Conservation (phyloP, 768 basidiomycete genomes). For the Tylopilus rubrobrunneus region DNA sequence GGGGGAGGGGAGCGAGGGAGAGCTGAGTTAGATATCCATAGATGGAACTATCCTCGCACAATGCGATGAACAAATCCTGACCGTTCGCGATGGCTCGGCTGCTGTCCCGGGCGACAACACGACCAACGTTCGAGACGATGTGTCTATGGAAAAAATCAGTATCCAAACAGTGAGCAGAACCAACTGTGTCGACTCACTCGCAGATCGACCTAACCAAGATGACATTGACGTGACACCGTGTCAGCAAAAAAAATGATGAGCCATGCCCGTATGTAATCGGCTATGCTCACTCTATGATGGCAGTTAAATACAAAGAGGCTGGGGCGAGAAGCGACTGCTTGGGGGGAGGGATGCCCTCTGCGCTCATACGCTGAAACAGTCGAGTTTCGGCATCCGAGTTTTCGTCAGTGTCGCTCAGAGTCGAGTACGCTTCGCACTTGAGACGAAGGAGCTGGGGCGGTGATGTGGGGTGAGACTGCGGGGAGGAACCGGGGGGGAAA, state of each 20-base stretch:
- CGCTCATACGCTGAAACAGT: conserved; percentile 58
- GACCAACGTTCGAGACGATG: conserved; percentile 76
- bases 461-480: conserved; percentile 8
- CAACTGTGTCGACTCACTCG: conserved; percentile 58
- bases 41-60: conserved; percentile 87
- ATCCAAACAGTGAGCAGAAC: not conserved
- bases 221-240: conserved; percentile 17
- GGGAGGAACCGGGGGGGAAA: not conserved
- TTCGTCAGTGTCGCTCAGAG: conserved; percentile 77
- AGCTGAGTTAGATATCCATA: too few species aligned
- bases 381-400: conserved; percentile 61
- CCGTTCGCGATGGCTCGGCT: conserved; percentile 69
- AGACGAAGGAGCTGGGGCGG: conserved; percentile 61
- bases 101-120: conserved; percentile 83
- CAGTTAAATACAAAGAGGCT: conserved; percentile 86
- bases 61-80: conserved; percentile 80
- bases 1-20: too few species aligned
- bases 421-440: conserved; percentile 88
- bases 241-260: conserved; percentile 22
- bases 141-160: conserved; percentile 49
- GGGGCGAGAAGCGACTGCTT: conserved; percentile 63
- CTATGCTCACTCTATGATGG: conserved; percentile 81
- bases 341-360: conserved; percentile 47
- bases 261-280: conserved; percentile 15
- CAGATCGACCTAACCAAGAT: conserved; percentile 61